Evolutionary conservation across 2,329 filamentous ascomycete species (phyloP).

Genomic region (Gaeumannomyces tritici): DNA sequence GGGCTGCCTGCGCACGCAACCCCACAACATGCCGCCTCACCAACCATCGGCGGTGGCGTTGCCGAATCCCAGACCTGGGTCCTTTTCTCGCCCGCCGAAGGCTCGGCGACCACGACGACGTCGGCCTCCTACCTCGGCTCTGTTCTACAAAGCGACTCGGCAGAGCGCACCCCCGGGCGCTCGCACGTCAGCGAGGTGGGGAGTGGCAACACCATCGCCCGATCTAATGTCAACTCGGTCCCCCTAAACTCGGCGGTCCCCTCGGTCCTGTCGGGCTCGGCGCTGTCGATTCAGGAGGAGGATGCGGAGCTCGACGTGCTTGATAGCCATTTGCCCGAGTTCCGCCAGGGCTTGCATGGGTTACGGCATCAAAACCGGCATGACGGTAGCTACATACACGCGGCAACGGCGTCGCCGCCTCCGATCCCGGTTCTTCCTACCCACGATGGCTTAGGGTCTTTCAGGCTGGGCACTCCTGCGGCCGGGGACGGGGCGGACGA

Average conservation of each 20-base stretch:
- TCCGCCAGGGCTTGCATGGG: conserved; percentile 36
- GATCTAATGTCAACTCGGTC: conserved; percentile 41
- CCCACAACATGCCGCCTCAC: conserved; percentile 2
- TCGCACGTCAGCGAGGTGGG: conserved; percentile 74
- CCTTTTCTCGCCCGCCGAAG: conserved; percentile 72
- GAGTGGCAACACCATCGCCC: conserved; percentile 62
- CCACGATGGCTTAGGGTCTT: conserved; percentile 87
- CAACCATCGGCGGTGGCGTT: conserved; percentile 19
- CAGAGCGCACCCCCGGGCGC: conserved; percentile 52
- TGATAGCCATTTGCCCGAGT: conserved; percentile 84
- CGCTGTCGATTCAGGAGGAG: conserved; percentile 37
- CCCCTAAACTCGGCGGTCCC: conserved; percentile 23
- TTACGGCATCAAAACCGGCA: conserved; percentile 11
- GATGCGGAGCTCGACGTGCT: conserved; percentile 83
- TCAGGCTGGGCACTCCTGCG: conserved; percentile 41
- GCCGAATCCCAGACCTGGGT: conserved; percentile 91
- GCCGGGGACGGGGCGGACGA: conserved; percentile 25
- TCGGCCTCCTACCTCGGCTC: conserved; percentile 64
- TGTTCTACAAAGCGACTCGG: conserved; percentile 42
- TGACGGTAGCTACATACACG: neutral
- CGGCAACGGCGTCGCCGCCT: conserved; percentile 25
- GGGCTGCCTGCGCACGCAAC: conserved; percentile 1
- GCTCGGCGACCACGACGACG: conserved; percentile 48
- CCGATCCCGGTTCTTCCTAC: conserved; percentile 68
- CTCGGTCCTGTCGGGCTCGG: conserved; percentile 16